Conservation (phyloP, 2,329 filamentous ascomycete genomes). For the Cladosporium halotolerans region DNA sequence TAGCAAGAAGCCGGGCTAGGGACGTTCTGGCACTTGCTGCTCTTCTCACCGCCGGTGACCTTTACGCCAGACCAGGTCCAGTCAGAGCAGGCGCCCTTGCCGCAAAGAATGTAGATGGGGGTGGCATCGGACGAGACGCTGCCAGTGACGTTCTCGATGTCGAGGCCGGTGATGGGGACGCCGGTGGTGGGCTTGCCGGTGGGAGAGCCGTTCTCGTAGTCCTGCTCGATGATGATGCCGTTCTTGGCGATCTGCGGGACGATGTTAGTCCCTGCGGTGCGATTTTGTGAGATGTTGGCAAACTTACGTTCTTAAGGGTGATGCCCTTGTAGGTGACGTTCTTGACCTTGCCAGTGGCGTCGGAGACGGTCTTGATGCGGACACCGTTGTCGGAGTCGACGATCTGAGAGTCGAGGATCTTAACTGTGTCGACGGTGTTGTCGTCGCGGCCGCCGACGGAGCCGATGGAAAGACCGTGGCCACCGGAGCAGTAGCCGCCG, state of each 20-base stretch:
- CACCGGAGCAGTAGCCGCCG: slow-evolving; percentile 40
- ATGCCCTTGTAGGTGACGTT: slow-evolving; percentile 51
- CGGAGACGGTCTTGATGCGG: slow-evolving; percentile 50
- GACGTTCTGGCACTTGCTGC: slow-evolving; percentile 36
- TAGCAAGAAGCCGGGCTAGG: slow-evolving; percentile 21
- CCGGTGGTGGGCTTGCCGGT: slow-evolving; percentile 30
- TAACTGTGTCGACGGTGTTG: slow-evolving; percentile 44
- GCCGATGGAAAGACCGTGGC: slow-evolving; percentile 51
- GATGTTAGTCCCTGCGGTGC: slow-evolving; percentile 9
- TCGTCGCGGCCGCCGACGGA: slow-evolving; percentile 48
- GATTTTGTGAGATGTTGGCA: background rate
- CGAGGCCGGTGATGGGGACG: slow-evolving; percentile 50
- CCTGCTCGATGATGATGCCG: slow-evolving; percentile 54
- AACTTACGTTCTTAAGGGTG: slow-evolving; percentile 30
- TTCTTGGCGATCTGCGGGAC: slow-evolving; percentile 43
- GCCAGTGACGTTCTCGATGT: slow-evolving; percentile 40
- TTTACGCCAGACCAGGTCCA: slow-evolving; percentile 48
- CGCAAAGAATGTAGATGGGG: slow-evolving; percentile 50
- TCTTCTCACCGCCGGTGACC: slow-evolving; percentile 48
- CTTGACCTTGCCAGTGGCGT: slow-evolving; percentile 45
- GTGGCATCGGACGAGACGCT: slow-evolving; percentile 34
- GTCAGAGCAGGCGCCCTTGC: slow-evolving; percentile 43
- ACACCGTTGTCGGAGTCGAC: slow-evolving; percentile 46
- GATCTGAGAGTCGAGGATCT: slow-evolving; percentile 37
- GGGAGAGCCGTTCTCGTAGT: slow-evolving; percentile 47